A percentile compares a stretch with the other conserved stretches of the same genome.
Evolutionary conservation across 2,329 filamentous ascomycete genomes (phyloP).

Genomic region (Claviceps fusiformis): DNA sequence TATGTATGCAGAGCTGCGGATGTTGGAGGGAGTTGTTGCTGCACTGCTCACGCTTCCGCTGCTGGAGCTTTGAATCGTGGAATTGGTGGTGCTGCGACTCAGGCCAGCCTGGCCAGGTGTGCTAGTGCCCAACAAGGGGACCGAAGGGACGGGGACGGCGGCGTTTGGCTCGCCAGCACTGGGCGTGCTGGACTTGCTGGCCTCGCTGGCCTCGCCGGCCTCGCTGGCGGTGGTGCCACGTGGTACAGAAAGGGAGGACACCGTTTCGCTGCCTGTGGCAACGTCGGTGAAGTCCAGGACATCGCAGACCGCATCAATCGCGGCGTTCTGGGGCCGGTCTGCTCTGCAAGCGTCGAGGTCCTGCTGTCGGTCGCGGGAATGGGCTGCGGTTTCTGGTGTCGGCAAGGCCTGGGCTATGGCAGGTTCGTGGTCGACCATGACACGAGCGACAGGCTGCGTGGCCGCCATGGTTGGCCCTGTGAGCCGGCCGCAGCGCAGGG

Average conservation of each 20-base stretch:
- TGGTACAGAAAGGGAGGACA: conserved; percentile 15
- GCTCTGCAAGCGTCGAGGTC: neutral
- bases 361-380: neutral
- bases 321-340: neutral
- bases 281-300: conserved; percentile 17
- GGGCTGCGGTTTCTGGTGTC: neutral
- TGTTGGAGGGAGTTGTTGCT: conserved; percentile 1
- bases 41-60: conserved; percentile 2
- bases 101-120: conserved; percentile 6
- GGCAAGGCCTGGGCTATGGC: neutral
- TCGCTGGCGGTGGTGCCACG: conserved; percentile 10
- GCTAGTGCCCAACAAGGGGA: neutral
- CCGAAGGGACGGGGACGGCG: neutral
- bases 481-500: neutral
- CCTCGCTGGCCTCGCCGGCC: neutral
- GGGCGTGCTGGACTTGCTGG: neutral
- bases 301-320: conserved; percentile 8
- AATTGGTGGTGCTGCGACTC: conserved; percentile 4
- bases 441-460: neutral
- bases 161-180: conserved; percentile 1
- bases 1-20: conserved; percentile 9
- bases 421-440: neutral
- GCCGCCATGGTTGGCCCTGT: conserved; percentile 3
- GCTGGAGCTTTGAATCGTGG: conserved; percentile 2
- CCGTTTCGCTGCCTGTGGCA: conserved; percentile 9